These are phyloP conservation scores for Aspergillus clavatus DNA, from an alignment of 2,329 filamentous ascomycete genomes.

Conservation along the genomic window DNA sequence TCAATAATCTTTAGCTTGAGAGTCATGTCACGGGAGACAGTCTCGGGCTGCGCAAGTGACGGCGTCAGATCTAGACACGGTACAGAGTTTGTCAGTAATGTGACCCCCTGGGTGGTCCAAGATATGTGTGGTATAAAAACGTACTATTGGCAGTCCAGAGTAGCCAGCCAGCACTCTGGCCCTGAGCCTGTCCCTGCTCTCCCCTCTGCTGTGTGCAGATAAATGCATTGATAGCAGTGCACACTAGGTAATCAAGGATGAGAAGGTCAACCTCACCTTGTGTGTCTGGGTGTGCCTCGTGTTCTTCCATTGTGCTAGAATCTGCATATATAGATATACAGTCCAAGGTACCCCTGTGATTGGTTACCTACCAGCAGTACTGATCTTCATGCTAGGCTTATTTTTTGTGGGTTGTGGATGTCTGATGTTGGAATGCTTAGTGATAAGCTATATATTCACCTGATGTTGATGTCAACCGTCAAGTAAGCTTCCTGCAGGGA, in stretches of 20 bases:
- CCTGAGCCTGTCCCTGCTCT: slow-evolving; percentile 1
- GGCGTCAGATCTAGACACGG: slow-evolving; percentile 38
- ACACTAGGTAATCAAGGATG: slow-evolving; percentile 54
- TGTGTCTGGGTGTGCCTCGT: slow-evolving; percentile 25
- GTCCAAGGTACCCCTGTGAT: too few relatives aligned
- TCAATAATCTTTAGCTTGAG: slow-evolving; percentile 48
- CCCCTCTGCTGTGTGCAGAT: slow-evolving; percentile 29
- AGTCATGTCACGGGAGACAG: slow-evolving; percentile 36
- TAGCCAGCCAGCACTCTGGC: slow-evolving; percentile 18
- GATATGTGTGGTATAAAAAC: slow-evolving; percentile 4
- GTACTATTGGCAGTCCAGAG: slow-evolving; percentile 26
- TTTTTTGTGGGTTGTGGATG: too few relatives aligned
- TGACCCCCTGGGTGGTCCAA: background rate
- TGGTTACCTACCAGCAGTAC: too few relatives aligned
- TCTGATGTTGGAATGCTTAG: too few relatives aligned
- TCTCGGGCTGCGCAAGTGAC: slow-evolving; percentile 40
- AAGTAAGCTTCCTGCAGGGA: too few relatives aligned
- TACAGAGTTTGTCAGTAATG: background rate
- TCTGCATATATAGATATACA: too few relatives aligned
- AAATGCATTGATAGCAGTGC: slow-evolving; percentile 42
- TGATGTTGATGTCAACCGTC: too few relatives aligned
- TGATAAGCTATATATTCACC: too few relatives aligned
- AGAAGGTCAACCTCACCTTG: slow-evolving; percentile 49
- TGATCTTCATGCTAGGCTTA: too few relatives aligned
- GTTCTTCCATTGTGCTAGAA: slow-evolving; percentile 17